Evolutionary conservation across 1,284 basidiomycete species (phyloP), one percentile per base, ranked within the genome.

Genomic region (Irpex lacteus): DNA sequence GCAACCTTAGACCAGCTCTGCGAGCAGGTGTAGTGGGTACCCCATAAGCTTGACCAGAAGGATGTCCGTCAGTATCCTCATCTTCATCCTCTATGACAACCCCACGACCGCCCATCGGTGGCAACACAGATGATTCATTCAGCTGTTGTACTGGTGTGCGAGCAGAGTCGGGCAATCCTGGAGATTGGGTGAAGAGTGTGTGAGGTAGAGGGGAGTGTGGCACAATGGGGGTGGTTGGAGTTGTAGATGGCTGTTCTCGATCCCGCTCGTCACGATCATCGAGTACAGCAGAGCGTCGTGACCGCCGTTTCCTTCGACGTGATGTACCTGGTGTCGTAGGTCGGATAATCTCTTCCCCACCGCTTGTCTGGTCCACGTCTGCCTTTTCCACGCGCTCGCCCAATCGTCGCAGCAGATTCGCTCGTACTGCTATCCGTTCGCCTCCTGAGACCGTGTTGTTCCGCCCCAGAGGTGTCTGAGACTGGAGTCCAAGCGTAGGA

Each of bases 391-490:
- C 75, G 67, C 91, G 80, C 61, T 84, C 83, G n/a, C 82, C 83
- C 18, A 92, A 77, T 9, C 85, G 80, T 65, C 80, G 83, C 52
- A 92, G 78, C 77, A 93, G 80, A 64, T 86, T 79, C 68, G 84
- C 81, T 50, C 92, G 82, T 7, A 87, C 91, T 44, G 85, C 89
- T 53, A 83, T 81, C 26, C 91, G 79, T 70, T 93, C 91, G 15
- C 90, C 90, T 3, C 90, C 91, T 0, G 91, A 83, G 15, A 92
- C 86, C 11, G 91, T 94, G 71, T 93, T 92, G 71, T 89, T 93
- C 63, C 91, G 82, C 63, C 77, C 79, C 21, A 92, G 77, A 5
- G 86, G 83, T 11, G 85, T 77, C 8, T 75, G 71, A 5, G 81
- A 75, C n/a, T 70, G 79, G 26, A 74, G 70, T 56, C 70, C 66